Evolutionary conservation across 2,329 filamentous ascomycete genomes (phyloP).

Genomic region (Drechslerella stenobrocha): DNA sequence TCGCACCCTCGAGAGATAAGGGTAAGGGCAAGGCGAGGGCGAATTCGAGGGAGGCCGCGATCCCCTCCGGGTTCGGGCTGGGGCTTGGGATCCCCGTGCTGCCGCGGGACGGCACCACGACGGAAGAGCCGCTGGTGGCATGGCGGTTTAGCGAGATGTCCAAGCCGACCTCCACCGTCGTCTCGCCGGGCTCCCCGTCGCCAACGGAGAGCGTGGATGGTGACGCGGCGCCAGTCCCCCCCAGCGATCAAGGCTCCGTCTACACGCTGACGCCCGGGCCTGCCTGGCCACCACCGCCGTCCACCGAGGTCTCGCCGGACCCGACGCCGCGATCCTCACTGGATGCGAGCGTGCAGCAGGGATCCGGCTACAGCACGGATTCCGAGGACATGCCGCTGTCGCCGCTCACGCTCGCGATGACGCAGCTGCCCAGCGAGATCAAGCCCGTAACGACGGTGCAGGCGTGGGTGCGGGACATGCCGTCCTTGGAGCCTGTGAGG

Average conservation of each 20-base stretch:
- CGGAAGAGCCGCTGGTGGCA: slow-evolving; percentile 26
- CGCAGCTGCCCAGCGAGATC: slow-evolving; percentile 30
- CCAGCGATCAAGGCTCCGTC: slow-evolving; percentile 27
- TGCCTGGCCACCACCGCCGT: slow-evolving; percentile 40
- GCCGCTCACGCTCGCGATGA: slow-evolving; percentile 23
- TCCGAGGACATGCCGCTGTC: slow-evolving; percentile 22
- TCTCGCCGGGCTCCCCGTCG: slow-evolving; percentile 32
- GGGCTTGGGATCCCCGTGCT: slow-evolving; percentile 40
- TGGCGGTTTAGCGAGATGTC: slow-evolving; percentile 39
- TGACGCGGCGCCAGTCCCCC: slow-evolving; percentile 24
- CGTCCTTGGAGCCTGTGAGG: slow-evolving; percentile 5
- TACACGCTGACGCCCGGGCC: slow-evolving; percentile 42
- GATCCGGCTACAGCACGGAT: slow-evolving; percentile 18
- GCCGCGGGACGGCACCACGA: slow-evolving; percentile 8
- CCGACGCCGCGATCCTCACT: slow-evolving; percentile 33
- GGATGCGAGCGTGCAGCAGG: slow-evolving; percentile 12
- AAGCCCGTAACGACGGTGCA: slow-evolving; percentile 44
- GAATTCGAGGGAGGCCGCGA: slow-evolving; percentile 16
- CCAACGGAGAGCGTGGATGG: slow-evolving; percentile 42
- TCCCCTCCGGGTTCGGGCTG: slow-evolving; percentile 37
- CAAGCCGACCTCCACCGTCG: slow-evolving; percentile 14
- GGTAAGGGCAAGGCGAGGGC: slow-evolving; percentile 20
- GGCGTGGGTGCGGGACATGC: slow-evolving; percentile 47
- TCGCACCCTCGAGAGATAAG: slow-evolving; percentile 12
- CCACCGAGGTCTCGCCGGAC: slow-evolving; percentile 34